phyloP scores from a whole-genome alignment of 2,329 filamentous ascomycete species.

The Huntiella savannae region DNA sequence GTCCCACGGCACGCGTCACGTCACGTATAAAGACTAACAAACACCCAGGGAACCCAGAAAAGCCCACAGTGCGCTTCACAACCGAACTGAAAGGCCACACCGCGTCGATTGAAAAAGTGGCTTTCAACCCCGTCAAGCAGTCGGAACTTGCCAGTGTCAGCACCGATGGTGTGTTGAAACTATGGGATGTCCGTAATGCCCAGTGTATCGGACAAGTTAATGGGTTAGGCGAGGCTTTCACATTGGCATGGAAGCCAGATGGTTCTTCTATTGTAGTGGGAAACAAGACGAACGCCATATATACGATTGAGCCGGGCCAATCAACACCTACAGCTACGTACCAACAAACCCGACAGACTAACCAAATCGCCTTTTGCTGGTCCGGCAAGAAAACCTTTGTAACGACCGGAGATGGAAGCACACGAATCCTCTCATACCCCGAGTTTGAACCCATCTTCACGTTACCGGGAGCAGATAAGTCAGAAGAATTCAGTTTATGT shows the following conservation, averaged over 20 bases:
- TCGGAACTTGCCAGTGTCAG: slow-evolving; percentile 59
- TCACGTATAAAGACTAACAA: neutral
- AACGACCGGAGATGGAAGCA: slow-evolving; percentile 51
- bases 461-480: no score
- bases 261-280: slow-evolving; percentile 53
- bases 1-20: slow-evolving; percentile 15
- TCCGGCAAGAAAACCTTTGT: slow-evolving; percentile 50
- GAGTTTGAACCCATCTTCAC: slow-evolving; percentile 32
- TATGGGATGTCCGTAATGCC: slow-evolving; percentile 66
- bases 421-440: slow-evolving; percentile 52
- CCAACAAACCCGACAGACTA: slow-evolving; percentile 45
- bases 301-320: slow-evolving; percentile 41
- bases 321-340: slow-evolving; percentile 36
- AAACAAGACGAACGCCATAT: slow-evolving; percentile 47
- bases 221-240: slow-evolving; percentile 46
- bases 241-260: slow-evolving; percentile 54
- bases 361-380: slow-evolving; percentile 58
- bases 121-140: slow-evolving; percentile 60
- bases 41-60: slow-evolving; percentile 50
- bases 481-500: slow-evolving; percentile 38
- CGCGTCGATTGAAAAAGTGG: slow-evolving; percentile 51
- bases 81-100: slow-evolving; percentile 55
- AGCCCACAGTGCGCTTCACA: slow-evolving; percentile 51
- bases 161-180: slow-evolving; percentile 52
- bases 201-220: slow-evolving; percentile 50